Evolutionary conservation across 768 basidiomycete genomes (phyloP).

Genomic region (Naganishia randhawae): DNA sequence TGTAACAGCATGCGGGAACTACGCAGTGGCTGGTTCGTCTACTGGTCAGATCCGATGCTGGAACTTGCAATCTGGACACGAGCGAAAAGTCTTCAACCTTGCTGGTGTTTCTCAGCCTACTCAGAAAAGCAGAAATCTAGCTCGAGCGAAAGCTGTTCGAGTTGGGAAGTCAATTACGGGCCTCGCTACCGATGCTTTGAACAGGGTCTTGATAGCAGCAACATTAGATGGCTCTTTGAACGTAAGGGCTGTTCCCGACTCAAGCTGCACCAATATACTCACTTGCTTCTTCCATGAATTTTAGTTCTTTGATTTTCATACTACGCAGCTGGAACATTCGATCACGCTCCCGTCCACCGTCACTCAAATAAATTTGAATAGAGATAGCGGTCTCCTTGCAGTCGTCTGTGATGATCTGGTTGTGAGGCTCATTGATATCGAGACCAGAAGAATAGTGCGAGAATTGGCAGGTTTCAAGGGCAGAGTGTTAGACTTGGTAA

Average conservation of each 20-base stretch:
- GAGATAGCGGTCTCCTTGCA: constrained; percentile 78
- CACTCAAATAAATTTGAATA: constrained; percentile 70
- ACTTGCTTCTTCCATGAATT: neutral
- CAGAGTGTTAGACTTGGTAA: constrained; percentile 81
- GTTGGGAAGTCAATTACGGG: constrained; percentile 62
- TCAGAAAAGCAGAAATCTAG: constrained; percentile 34
- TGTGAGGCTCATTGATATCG: constrained; percentile 83
- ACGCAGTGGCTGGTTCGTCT: constrained; percentile 78
- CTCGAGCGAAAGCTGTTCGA: constrained; percentile 55
- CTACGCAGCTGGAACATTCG: constrained; percentile 67
- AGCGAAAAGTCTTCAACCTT: constrained; percentile 70
- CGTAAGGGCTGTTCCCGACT: constrained; percentile 55
- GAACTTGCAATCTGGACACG: constrained; percentile 94
- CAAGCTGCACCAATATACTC: neutral
- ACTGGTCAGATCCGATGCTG: constrained; percentile 73
- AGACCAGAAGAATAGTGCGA: constrained; percentile 80
- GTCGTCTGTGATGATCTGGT: constrained; percentile 78
- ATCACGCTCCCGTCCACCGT: constrained; percentile 66
- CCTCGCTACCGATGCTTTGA: constrained; percentile 77
- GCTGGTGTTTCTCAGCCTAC: constrained; percentile 36
- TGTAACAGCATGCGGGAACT: constrained; percentile 93
- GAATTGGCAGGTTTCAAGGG: constrained; percentile 80
- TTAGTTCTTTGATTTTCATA: constrained; percentile 96
- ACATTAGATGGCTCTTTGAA: constrained; percentile 86
- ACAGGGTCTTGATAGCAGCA: constrained; percentile 71